Percentiles rank a stretch among this genome's conserved stretches.
Evolutionary conservation across 176 grass and related monocot genomes (phyloP).

Genomic region (Cymbopogon citratus): DNA sequence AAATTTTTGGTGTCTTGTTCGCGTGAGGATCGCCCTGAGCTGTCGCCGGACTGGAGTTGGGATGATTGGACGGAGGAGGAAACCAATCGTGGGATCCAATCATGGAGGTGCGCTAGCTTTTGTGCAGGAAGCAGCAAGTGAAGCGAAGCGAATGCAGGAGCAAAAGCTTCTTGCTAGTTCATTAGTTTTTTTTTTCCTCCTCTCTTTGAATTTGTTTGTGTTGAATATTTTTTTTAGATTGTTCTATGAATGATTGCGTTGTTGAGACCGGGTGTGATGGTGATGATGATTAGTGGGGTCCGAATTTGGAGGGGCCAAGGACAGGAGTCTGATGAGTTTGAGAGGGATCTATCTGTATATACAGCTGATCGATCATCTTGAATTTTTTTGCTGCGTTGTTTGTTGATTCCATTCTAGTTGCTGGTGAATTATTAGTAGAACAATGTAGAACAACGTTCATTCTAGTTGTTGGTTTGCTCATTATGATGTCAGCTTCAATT

Average conservation of each 20-base stretch:
- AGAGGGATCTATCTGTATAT: background rate
- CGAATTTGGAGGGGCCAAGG: slow-evolving; percentile 34
- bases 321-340: background rate
- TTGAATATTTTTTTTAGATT: slow-evolving; percentile 28
- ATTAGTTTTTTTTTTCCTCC: slow-evolving; percentile 22
- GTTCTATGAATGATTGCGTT: slow-evolving; percentile 46
- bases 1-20: slow-evolving; percentile 6
- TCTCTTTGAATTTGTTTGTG: slow-evolving; percentile 13
- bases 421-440: background rate
- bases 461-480: background rate
- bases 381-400: background rate
- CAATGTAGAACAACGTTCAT: background rate
- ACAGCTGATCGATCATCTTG: background rate
- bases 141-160: slow-evolving; percentile 38
- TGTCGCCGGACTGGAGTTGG: slow-evolving; percentile 21
- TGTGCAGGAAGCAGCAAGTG: slow-evolving; percentile 26
- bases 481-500: background rate
- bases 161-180: slow-evolving; percentile 37
- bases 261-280: slow-evolving; percentile 41
- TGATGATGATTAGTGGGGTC: slow-evolving; percentile 30
- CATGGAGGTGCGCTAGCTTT: background rate
- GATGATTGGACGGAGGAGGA: slow-evolving; percentile 7
- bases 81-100: background rate
- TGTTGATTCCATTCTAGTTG: background rate
- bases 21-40: slow-evolving; percentile 11